Evolutionary conservation across 352 stramenopile species (phyloP).

Genomic region (Salisapilia sapeloensis): DNA sequence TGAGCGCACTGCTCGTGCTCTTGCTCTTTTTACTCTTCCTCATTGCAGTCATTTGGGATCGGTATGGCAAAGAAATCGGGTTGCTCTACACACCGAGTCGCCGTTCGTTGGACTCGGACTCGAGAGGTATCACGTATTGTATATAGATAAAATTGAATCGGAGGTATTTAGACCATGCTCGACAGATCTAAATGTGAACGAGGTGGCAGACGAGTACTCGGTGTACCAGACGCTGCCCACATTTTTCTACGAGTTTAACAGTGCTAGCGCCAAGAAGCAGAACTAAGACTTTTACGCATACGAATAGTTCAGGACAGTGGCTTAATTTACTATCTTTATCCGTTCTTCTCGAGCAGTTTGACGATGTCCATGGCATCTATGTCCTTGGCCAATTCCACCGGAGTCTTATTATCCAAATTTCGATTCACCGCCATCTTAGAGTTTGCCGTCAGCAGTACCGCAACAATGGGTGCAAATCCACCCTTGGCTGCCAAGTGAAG

Average conservation of each 20-base stretch:
- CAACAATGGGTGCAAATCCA: slow-evolving; percentile 60
- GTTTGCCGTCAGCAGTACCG: slow-evolving; percentile 34
- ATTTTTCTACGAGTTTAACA: slow-evolving; percentile 83
- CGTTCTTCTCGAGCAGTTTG: slow-evolving; percentile 29
- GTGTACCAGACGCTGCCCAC: slow-evolving; percentile 76
- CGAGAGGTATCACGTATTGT: too few relatives aligned
- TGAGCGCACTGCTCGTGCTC: slow-evolving; percentile 37
- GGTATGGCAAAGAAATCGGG: slow-evolving; percentile 69
- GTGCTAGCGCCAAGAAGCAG: slow-evolving; percentile 53
- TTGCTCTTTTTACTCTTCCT: slow-evolving; percentile 74
- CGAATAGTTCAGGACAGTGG: too few relatives aligned
- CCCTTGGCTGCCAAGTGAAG: slow-evolving; percentile 69
- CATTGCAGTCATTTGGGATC: slow-evolving; percentile 67
- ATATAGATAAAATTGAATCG: too few relatives aligned
- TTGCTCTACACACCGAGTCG: slow-evolving; percentile 49
- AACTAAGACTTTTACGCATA: slow-evolving; percentile 8
- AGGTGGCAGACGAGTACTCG: slow-evolving; percentile 61
- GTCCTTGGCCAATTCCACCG: slow-evolving; percentile 60
- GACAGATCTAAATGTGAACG: slow-evolving; percentile 40
- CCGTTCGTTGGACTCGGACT: too few relatives aligned
- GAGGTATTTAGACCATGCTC: neutral
- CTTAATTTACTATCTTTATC: too few relatives aligned
- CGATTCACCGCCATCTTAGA: slow-evolving; percentile 31
- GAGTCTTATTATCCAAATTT: slow-evolving; percentile 64
- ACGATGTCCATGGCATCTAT: slow-evolving; percentile 31